These are phyloP conservation scores for Leccinum subgranulosum DNA, from an alignment of 768 basidiomycete species.

Conservation along the genomic window DNA sequence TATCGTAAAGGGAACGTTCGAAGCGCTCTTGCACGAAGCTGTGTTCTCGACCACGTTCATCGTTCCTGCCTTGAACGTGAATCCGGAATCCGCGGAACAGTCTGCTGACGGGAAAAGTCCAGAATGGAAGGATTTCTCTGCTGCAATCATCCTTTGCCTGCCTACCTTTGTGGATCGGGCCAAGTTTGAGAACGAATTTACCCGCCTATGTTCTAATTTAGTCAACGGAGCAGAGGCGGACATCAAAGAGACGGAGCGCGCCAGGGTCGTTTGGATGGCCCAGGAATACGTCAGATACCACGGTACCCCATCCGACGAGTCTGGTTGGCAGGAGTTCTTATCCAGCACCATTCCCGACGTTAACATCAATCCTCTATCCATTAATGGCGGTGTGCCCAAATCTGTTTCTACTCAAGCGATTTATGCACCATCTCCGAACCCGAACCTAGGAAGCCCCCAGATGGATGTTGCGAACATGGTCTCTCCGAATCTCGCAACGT, in stretches of 20 bases:
- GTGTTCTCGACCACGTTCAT: slow-evolving; percentile 74
- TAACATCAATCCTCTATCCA: slow-evolving; percentile 19
- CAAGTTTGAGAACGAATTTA: slow-evolving; percentile 69
- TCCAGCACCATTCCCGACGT: slow-evolving; percentile 48
- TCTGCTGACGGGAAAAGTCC: slow-evolving; percentile 23
- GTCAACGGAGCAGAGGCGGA: slow-evolving; percentile 52
- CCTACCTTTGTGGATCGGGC: slow-evolving; percentile 52
- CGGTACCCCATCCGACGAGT: slow-evolving; percentile 46
- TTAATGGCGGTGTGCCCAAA: slow-evolving; percentile 34
- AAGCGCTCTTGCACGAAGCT: slow-evolving; percentile 78
- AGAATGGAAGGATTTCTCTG: slow-evolving; percentile 63
- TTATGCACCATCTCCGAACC: slow-evolving; percentile 47
- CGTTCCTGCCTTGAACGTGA: slow-evolving; percentile 14
- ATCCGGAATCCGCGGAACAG: slow-evolving; percentile 16
- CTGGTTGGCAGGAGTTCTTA: slow-evolving; percentile 58
- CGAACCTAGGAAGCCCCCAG: slow-evolving; percentile 28
- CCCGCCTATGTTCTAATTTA: slow-evolving; percentile 62
- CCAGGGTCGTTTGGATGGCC: slow-evolving; percentile 61
- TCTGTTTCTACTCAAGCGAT: slow-evolving; percentile 54
- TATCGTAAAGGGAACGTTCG: slow-evolving; percentile 66
- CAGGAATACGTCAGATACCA: slow-evolving; percentile 62
- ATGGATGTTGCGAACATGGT: slow-evolving; percentile 7
- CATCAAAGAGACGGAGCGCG: slow-evolving; percentile 34
- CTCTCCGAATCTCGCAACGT: slow-evolving; percentile 47
- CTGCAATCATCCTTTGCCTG: slow-evolving; percentile 56